These are phyloP conservation scores for Blastobotrys petasosporus DNA, from an alignment of 1,139 yeast species.

Conservation along the genomic window DNA sequence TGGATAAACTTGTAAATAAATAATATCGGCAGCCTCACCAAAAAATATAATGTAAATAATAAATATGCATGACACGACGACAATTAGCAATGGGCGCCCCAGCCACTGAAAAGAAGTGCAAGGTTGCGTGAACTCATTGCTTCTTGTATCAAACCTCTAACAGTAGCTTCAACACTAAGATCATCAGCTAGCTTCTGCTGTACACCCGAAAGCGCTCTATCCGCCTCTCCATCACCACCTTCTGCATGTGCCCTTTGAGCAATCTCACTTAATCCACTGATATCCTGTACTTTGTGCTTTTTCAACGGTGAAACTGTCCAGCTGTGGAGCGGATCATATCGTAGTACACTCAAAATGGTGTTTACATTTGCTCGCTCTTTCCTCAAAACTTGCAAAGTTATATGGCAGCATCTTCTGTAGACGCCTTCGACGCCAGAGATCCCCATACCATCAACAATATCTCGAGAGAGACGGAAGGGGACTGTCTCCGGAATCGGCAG, in stretches of 20 bases:
- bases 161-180: conserved; percentile 76
- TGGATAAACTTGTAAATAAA: background rate
- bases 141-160: conserved; percentile 70
- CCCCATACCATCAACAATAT: conserved; percentile 90
- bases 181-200: conserved; percentile 66
- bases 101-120: conserved; percentile 64
- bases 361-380: conserved; percentile 61
- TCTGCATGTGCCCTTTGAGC: conserved; percentile 11
- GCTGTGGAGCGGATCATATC: conserved; percentile 88
- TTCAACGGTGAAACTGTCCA: conserved; percentile 73
- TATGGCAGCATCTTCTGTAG: conserved; percentile 66
- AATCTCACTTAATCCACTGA: background rate
- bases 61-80: background rate
- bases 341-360: conserved; percentile 76
- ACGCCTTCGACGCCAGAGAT: conserved; percentile 73
- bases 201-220: conserved; percentile 69
- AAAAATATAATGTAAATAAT: background rate
- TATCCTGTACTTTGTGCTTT: conserved; percentile 47
- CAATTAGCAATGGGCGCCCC: conserved; percentile 22
- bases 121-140: conserved; percentile 66
- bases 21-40: background rate
- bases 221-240: conserved; percentile 56
- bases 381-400: conserved; percentile 63
- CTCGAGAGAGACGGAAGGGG: conserved; percentile 87
- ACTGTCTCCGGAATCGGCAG: conserved; percentile 88